These are phyloP conservation scores for Backusella macrospora DNA, from an alignment of 192 early-diverging fungal species.

Conservation along the genomic window DNA sequence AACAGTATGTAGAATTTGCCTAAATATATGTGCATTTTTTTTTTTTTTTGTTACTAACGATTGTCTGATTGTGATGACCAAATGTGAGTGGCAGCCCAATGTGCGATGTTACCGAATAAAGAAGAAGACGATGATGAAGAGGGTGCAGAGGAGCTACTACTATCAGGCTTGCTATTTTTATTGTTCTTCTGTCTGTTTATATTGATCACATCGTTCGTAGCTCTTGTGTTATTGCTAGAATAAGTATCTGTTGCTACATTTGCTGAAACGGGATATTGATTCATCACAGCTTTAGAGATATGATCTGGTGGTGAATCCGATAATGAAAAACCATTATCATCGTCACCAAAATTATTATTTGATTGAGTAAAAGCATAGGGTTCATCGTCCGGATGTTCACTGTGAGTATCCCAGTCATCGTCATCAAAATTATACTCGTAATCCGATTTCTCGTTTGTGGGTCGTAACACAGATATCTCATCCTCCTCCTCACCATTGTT, in stretches of 20 bases:
- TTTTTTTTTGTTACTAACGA: neutral
- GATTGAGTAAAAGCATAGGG: neutral
- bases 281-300: neutral
- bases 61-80: constrained; percentile 15
- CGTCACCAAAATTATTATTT: neutral
- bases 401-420: constrained; percentile 19
- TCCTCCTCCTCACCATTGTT: neutral
- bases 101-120: constrained; percentile 11
- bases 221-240: neutral
- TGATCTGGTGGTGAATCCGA: neutral
- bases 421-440: constrained; percentile 11
- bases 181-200: neutral
- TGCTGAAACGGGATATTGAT: neutral
- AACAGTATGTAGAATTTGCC: neutral
- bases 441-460: constrained; percentile 3
- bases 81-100: constrained; percentile 22
- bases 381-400: constrained; percentile 2
- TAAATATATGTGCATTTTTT: neutral
- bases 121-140: constrained; percentile 11
- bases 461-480: neutral
- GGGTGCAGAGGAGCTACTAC: neutral
- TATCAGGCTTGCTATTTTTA: neutral
- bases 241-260: neutral
- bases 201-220: no score
- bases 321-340: neutral